Conservation (phyloP, 176 grass and related monocot species). For the Carex scoparia region DNA sequence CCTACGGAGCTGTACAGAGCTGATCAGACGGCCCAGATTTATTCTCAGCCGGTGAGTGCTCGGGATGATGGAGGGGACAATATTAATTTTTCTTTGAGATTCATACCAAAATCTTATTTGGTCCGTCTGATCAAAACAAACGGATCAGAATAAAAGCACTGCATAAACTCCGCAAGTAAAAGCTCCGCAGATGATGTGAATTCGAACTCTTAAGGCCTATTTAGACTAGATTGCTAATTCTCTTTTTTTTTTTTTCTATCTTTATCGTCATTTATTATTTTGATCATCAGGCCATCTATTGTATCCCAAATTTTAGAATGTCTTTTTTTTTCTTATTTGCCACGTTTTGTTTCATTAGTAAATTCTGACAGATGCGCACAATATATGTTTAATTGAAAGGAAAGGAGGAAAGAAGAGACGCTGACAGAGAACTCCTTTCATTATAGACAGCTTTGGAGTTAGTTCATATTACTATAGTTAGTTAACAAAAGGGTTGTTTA, state of each 20-base stretch:
- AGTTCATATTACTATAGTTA: neutral
- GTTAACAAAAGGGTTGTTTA: neutral
- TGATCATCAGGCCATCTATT: neutral
- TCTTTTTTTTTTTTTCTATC: neutral
- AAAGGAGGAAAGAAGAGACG: neutral
- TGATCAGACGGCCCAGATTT: too few species aligned
- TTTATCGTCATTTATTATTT: neutral
- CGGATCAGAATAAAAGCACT: too few species aligned
- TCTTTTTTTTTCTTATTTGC: neutral
- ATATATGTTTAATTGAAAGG: neutral
- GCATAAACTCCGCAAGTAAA: too few species aligned
- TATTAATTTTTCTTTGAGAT: too few species aligned
- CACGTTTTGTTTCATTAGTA: neutral
- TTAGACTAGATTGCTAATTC: too few species aligned
- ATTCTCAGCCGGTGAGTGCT: too few species aligned
- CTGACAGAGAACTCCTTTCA: neutral
- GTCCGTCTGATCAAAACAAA: too few species aligned
- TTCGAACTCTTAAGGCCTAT: neutral
- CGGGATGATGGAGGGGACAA: too few species aligned
- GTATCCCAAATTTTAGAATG: neutral
- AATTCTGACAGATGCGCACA: neutral
- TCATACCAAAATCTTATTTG: too few species aligned
- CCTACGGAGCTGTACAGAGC: too few species aligned
- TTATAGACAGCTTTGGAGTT: neutral
- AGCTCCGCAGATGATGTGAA: neutral